phyloP scores from a whole-genome alignment of 2,329 filamentous ascomycete genomes.

The Aspergillus caelatus region DNA sequence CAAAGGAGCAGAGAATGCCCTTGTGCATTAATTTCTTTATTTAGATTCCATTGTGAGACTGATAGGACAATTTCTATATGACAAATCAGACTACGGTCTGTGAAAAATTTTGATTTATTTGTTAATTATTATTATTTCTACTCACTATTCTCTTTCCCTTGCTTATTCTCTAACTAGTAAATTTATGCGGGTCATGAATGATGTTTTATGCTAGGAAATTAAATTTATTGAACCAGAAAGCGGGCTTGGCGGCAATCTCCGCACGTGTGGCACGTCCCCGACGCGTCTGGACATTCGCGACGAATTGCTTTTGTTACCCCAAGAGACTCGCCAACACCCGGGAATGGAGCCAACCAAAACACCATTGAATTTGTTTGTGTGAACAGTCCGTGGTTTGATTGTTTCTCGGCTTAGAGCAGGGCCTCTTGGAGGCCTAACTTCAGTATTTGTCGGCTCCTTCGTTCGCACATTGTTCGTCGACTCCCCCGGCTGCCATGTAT shows the following conservation, averaged over 20 bases:
- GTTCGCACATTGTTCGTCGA: slow-evolving; percentile 22
- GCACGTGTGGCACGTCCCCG: slow-evolving; percentile 22
- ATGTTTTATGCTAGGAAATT: not conserved
- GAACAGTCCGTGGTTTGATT: slow-evolving; percentile 6
- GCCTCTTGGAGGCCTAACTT: slow-evolving; percentile 17
- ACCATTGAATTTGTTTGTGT: not conserved
- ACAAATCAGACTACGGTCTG: not conserved
- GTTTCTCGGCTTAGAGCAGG: slow-evolving; percentile 17
- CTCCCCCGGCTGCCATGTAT: slow-evolving; percentile 69
- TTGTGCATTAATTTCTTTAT: not conserved
- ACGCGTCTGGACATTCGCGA: slow-evolving; percentile 26
- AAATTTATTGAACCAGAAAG: not conserved
- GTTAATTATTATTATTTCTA: not conserved
- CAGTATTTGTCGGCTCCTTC: slow-evolving; percentile 3
- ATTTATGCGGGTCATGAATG: not conserved
- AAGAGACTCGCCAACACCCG: not conserved
- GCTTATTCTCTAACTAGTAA: not conserved
- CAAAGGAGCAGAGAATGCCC: not conserved
- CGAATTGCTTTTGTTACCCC: slow-evolving; percentile 9
- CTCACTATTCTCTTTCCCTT: not conserved
- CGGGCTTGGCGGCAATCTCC: slow-evolving; percentile 23
- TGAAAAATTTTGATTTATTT: not conserved
- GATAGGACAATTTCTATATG: not conserved
- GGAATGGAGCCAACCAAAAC: slow-evolving; percentile 4
- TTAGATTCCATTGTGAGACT: not conserved